Percentiles rank a stretch among this genome's conserved stretches.
Evolutionary conservation across 441 rosid species (phyloP).

Genomic region (Flueggea neowawraea): DNA sequence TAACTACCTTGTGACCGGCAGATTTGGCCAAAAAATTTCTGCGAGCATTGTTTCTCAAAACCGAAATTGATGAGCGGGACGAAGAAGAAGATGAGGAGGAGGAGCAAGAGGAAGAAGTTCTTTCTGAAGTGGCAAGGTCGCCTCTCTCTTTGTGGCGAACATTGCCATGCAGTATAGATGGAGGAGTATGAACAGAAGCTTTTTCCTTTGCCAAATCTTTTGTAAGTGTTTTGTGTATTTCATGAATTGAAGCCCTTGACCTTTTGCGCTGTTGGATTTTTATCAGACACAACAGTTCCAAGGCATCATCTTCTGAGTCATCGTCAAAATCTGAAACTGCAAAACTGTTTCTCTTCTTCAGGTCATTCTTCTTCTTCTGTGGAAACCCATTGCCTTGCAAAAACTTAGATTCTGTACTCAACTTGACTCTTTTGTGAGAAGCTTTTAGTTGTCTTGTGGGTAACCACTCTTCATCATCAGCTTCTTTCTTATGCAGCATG

Average conservation of each 20-base stretch:
- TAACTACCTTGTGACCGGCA: slow-evolving; percentile 32
- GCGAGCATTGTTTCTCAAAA: slow-evolving; percentile 18
- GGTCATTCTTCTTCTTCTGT: slow-evolving; percentile 18
- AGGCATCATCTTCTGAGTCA: slow-evolving; percentile 13
- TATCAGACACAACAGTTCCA: slow-evolving; percentile 18
- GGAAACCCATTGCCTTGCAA: slow-evolving; percentile 11
- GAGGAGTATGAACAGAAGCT: too few species aligned
- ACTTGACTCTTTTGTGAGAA: slow-evolving; percentile 19
- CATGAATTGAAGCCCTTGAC: slow-evolving; percentile 6
- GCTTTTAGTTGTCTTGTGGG: slow-evolving; percentile 1
- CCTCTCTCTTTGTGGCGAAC: too few species aligned
- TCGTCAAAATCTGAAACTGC: slow-evolving; percentile 9
- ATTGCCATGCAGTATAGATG: too few species aligned
- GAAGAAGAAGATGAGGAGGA: slow-evolving; percentile 17
- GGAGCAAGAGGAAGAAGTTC: slow-evolving; percentile 12
- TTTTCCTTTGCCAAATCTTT: too few species aligned
- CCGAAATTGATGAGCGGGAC: slow-evolving; percentile 18
- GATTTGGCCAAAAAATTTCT: slow-evolving; percentile 17
- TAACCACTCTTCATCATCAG: slow-evolving; percentile 3
- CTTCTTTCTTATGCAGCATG: not conserved
- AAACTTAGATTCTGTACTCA: slow-evolving; percentile 7
- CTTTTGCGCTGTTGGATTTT: slow-evolving; percentile 23
- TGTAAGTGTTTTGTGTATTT: not conserved
- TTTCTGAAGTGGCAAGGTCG: not conserved
- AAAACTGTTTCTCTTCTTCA: slow-evolving; percentile 9